Conservation (phyloP, 2,329 filamentous ascomycete genomes). For the Alternaria ventricosa region DNA sequence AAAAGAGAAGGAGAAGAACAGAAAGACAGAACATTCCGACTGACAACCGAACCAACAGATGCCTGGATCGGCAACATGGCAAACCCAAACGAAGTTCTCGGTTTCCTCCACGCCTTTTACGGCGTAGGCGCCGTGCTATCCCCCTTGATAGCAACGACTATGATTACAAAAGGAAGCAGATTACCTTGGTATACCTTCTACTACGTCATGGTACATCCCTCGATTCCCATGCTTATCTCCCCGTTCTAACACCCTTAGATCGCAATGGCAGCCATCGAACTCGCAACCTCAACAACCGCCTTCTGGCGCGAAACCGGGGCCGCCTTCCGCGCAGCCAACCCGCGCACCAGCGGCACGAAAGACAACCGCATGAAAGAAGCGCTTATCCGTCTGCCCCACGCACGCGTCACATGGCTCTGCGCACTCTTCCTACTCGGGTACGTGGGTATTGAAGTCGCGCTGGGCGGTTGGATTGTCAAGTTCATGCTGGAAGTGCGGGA, state of each 20-base stretch:
- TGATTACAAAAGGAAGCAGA: conserved; percentile 67
- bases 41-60: conserved; percentile 3
- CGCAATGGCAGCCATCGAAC: conserved; percentile 63
- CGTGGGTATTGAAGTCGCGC: conserved; percentile 76
- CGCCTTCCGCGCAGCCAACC: conserved; percentile 62
- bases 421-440: conserved; percentile 79
- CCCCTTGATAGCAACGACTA: conserved; percentile 73
- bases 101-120: conserved; percentile 75
- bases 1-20: neutral
- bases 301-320: conserved; percentile 70
- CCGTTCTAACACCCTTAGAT: conserved; percentile 51
- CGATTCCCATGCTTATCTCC: no score
- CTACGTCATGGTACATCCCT: conserved; percentile 79
- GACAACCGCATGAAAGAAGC: conserved; percentile 60
- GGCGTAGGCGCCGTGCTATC: conserved; percentile 73
- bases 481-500: conserved; percentile 81
- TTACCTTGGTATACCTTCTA: conserved; percentile 77
- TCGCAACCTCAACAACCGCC: conserved; percentile 57
- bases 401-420: conserved; percentile 73
- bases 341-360: conserved; percentile 52
- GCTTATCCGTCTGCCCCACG: conserved; percentile 53
- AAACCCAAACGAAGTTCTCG: conserved; percentile 75
- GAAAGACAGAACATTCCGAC: neutral
- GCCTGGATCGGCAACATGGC: conserved; percentile 74
- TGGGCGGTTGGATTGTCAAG: conserved; percentile 82